Conservation (phyloP, 768 basidiomycete genomes). For the Cystobasidium ongulense region DNA sequence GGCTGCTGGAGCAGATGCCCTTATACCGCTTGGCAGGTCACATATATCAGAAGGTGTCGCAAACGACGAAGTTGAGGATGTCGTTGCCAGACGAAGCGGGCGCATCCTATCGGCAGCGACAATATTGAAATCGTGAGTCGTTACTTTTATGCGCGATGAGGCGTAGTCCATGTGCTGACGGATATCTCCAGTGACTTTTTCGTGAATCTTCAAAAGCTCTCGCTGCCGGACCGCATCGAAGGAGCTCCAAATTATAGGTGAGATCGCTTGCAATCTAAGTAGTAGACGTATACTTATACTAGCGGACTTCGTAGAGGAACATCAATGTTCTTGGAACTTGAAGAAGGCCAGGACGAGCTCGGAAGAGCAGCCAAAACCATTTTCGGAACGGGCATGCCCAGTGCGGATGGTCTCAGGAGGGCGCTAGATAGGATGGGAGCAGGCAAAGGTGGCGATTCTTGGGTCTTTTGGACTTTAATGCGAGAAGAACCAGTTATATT, state of each 20-base stretch:
- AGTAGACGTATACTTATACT: neutral
- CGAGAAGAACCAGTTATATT: slow-evolving; percentile 64
- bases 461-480: slow-evolving; percentile 86
- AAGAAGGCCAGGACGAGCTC: neutral
- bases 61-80: slow-evolving; percentile 80
- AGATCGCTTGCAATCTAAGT: slow-evolving; percentile 44
- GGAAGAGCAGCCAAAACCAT: slow-evolving; percentile 25
- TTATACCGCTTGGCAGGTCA: slow-evolving; percentile 60
- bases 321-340: neutral
- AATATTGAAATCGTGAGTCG: slow-evolving; percentile 61
- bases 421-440: slow-evolving; percentile 74
- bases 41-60: slow-evolving; percentile 62
- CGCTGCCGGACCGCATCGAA: slow-evolving; percentile 88
- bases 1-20: slow-evolving; percentile 63
- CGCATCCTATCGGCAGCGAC: slow-evolving; percentile 80
- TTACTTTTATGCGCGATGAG: neutral
- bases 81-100: slow-evolving; percentile 76
- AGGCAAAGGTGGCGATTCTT: slow-evolving; percentile 63
- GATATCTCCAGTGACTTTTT: slow-evolving; percentile 64
- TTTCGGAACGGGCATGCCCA: slow-evolving; percentile 79
- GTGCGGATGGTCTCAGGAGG: slow-evolving; percentile 71
- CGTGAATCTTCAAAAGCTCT: slow-evolving; percentile 90
- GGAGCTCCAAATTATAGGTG: slow-evolving; percentile 90
- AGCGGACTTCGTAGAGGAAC: neutral
- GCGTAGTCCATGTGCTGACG: neutral